Conservation (phyloP, 345 rosid genomes). For the Populus deltoides region DNA sequence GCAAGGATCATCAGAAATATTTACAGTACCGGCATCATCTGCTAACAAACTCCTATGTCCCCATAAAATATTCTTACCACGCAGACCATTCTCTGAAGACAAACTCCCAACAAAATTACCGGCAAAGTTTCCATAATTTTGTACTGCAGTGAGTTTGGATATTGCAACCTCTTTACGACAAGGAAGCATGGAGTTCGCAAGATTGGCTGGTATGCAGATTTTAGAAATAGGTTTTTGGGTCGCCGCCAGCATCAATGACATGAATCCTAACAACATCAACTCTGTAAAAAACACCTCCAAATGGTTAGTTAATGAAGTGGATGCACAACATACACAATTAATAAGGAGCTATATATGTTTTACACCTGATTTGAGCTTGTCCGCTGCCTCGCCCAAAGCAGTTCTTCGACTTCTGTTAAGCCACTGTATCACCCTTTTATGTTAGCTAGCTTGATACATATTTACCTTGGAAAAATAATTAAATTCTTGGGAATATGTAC, state of each 20-base stretch:
- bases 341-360: no score
- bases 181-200: constrained; percentile 27
- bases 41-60: constrained; percentile 1
- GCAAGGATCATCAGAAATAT: constrained; percentile 9
- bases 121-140: background rate
- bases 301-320: background rate
- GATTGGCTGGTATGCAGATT: constrained; percentile 20
- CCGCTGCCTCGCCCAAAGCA: constrained; percentile 18
- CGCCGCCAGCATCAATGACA: constrained; percentile 23
- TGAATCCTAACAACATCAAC: constrained; percentile 28
- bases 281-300: constrained; percentile 4
- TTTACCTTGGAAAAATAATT: background rate
- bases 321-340: background rate
- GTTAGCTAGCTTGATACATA: background rate
- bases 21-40: background rate
- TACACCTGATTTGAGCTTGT: constrained; percentile 29
- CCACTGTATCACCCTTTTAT: constrained; percentile 8
- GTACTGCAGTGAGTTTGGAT: background rate
- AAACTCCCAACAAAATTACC: background rate
- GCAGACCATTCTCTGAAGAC: background rate
- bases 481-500: background rate
- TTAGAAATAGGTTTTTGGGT: constrained; percentile 1
- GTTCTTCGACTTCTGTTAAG: constrained; percentile 16
- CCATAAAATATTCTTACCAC: background rate
- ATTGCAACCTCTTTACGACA: background rate